These are phyloP conservation scores for Wickerhamomyces sp. DNA, from an alignment of 1,139 yeast species.

Conservation along the genomic window DNA sequence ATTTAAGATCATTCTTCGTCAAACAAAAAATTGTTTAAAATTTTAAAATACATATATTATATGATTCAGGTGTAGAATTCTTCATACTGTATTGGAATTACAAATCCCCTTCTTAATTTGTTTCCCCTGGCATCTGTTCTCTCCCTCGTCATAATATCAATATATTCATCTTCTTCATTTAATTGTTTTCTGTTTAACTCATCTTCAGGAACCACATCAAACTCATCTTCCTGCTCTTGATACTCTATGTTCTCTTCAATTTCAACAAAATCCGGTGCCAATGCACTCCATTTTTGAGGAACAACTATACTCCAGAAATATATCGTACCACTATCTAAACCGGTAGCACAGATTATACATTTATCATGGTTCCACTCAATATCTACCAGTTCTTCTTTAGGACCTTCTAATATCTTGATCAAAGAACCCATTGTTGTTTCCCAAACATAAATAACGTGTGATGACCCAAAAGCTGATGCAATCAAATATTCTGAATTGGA, in stretches of 20 bases:
- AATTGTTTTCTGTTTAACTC: slow-evolving; percentile 58
- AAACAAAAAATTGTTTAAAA: slow-evolving; percentile 57
- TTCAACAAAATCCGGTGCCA: slow-evolving; percentile 96
- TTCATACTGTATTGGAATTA: slow-evolving; percentile 16
- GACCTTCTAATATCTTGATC: slow-evolving; percentile 86
- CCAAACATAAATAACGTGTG: slow-evolving; percentile 91
- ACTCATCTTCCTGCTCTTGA: slow-evolving; percentile 87
- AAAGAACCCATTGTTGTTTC: slow-evolving; percentile 85
- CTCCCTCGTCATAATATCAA: slow-evolving; percentile 67
- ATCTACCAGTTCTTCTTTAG: slow-evolving; percentile 78
- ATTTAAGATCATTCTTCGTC: slow-evolving; percentile 58
- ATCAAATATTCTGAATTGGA: slow-evolving; percentile 76
- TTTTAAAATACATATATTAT: no score
- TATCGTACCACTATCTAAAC: slow-evolving; percentile 78
- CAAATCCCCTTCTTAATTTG: slow-evolving; percentile 16
- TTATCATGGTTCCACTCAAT: slow-evolving; percentile 80
- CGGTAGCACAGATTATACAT: slow-evolving; percentile 82
- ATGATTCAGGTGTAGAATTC: neutral
- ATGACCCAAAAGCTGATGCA: slow-evolving; percentile 85
- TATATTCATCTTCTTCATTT: slow-evolving; percentile 60
- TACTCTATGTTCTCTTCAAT: slow-evolving; percentile 89
- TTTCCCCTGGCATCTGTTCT: slow-evolving; percentile 62
- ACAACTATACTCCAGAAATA: slow-evolving; percentile 80
- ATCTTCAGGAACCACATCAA: slow-evolving; percentile 70
- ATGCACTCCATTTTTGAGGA: slow-evolving; percentile 94